Evolutionary conservation across 2,329 filamentous ascomycete species (phyloP).

Genomic region (Mycosphaerelloides madeirae): DNA sequence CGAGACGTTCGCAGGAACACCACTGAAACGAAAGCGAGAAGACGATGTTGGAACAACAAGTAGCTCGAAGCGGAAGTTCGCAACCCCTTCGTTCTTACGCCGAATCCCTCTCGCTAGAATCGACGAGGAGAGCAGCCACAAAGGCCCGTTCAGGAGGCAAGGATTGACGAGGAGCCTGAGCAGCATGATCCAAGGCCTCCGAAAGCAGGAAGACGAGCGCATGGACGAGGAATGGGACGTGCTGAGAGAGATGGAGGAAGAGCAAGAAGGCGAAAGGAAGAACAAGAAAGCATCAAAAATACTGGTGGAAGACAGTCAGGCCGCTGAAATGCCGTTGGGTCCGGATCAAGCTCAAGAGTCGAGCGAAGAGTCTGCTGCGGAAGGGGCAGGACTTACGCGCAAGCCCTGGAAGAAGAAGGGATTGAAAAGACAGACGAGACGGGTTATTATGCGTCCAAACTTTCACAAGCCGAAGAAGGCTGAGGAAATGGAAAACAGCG

Average conservation of each 20-base stretch:
- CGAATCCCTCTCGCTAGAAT: conserved; percentile 50
- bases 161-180: conserved; percentile 64
- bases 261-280: conserved; percentile 17
- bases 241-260: conserved; percentile 63
- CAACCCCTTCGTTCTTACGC: conserved; percentile 67
- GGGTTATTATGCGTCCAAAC: conserved; percentile 51
- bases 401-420: conserved; percentile 77
- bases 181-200: conserved; percentile 65
- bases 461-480: conserved; percentile 30
- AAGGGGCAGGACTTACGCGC: conserved; percentile 39
- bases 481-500: conserved; percentile 12
- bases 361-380: conserved; percentile 51
- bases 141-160: conserved; percentile 39
- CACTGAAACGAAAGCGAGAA: conserved; percentile 48
- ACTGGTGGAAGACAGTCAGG: conserved; percentile 42
- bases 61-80: conserved; percentile 42
- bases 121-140: conserved; percentile 51
- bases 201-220: conserved; percentile 64
- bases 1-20: conserved; percentile 60
- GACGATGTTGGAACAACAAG: conserved; percentile 32
- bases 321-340: conserved; percentile 40
- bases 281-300: conserved; percentile 29
- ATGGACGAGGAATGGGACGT: conserved; percentile 71
- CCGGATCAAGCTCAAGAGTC: conserved; percentile 38
- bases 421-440: conserved; percentile 70